These are phyloP conservation scores for Trifolium subterraneum DNA, from an alignment of 306 rosid genomes.

Conservation along the genomic window DNA sequence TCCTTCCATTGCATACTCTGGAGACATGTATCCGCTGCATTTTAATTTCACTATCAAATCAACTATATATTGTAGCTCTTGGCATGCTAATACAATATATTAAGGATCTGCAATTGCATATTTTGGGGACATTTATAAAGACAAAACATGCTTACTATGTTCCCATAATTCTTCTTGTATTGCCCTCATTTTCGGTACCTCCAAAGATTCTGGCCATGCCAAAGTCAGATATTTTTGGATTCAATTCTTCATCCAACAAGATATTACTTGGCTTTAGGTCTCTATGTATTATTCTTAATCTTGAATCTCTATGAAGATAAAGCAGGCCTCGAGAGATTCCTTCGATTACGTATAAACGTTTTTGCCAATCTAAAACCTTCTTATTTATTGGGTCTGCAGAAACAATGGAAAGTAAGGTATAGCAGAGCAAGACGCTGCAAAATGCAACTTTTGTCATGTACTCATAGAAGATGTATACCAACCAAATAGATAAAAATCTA, in stretches of 20 bases:
- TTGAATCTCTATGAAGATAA: conserved; percentile 44
- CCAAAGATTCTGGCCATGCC: conserved; percentile 24
- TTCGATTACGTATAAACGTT: conserved; percentile 32
- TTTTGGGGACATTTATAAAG: too few species aligned
- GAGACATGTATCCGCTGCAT: too few species aligned
- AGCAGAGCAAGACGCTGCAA: neutral
- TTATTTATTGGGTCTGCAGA: neutral
- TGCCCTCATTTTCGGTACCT: conserved; percentile 20
- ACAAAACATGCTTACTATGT: conserved; percentile 11
- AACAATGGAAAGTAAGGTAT: neutral
- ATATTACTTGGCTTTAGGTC: conserved; percentile 43
- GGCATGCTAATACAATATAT: neutral
- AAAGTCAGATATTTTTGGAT: conserved; percentile 42
- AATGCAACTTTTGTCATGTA: too few species aligned
- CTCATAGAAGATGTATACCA: conserved; percentile 3
- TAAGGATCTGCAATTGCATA: neutral
- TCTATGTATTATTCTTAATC: conserved; percentile 40
- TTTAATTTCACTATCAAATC: conserved; percentile 12
- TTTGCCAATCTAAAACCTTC: conserved; percentile 21
- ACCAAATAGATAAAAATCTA: conserved; percentile 44
- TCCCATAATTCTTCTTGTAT: conserved; percentile 42
- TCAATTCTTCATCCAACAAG: conserved; percentile 26
- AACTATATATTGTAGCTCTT: neutral
- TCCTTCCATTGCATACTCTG: too few species aligned
- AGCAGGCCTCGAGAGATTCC: conserved; percentile 35